Base-by-base conservation (phyloP, 441 rosid genomes). In the Theobroma grandiflorum region DNA sequence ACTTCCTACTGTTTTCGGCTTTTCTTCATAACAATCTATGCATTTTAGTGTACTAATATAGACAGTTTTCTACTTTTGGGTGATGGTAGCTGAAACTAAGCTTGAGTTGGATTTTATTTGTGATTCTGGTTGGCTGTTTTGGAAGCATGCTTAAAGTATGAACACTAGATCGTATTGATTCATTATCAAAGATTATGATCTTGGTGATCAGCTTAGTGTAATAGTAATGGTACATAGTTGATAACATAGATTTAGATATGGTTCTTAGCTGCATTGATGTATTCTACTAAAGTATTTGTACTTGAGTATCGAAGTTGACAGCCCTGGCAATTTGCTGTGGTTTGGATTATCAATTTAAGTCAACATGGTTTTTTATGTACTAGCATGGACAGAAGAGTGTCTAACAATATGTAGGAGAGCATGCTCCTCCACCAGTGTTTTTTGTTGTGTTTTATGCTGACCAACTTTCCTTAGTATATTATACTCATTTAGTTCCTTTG, bases 1-100 rank as follows among this genome's bases (percentile, higher is more conserved):
- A 81, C 71, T 82, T 78, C 50, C 64, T 22, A 5, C 53, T n/a
- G 52, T 73, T 76, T 43, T 57, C 37, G 59, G 35, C 35, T 31
- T 57, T 55, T 70, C 42, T 15, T 18, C 20, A 49, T 1, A 14
- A 70, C 4, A 55, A 49, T 52, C 9, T 18, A 26, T 72, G 45
- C 26, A 33, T 52, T 52, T 52, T 53, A 26, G 35, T 26, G 11
- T 26, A 10, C 43, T 67, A 42, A 9, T 67, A 42, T 42, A 42
- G 14, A 16, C 35, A 20, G 68, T n/a, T 53, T 38, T 43, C 7
- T 18, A 0, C 11, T 74, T 67, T 15, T 64, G 3, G 33, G 6
- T 43, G n/a, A 20, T 3, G 31, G n/a, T 50, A 45, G 38, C 9
- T 26, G n/a, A 33, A 59, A 33, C 35, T 75, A 53, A 20, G 50